A percentile compares a stretch with the other conserved stretches of the same genome.
Evolutionary conservation across 1,139 yeast genomes (phyloP).

Genomic region (Pichia sp.): DNA sequence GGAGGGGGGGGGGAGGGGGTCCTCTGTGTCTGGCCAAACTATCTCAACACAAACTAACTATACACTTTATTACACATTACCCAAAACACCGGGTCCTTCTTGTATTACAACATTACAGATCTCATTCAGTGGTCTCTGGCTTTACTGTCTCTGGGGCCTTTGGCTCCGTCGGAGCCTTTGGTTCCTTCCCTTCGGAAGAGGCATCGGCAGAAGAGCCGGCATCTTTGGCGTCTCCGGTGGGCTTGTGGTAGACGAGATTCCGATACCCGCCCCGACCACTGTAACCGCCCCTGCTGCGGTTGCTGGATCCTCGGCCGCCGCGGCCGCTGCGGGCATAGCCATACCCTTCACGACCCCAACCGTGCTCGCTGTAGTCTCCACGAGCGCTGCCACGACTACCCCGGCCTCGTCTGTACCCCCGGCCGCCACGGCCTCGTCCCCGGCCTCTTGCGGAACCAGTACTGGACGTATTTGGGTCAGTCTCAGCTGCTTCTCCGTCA

Average conservation of each 20-base stretch:
- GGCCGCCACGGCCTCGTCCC: constrained; percentile 8
- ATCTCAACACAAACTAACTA: constrained; percentile 2
- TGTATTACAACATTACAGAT: not conserved
- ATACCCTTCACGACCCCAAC: constrained; percentile 3
- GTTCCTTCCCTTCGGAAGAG: not conserved
- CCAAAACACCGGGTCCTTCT: not conserved
- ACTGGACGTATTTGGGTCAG: not conserved
- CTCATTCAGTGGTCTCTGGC: not conserved
- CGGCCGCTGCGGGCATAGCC: not conserved
- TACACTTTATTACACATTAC: constrained; percentile 5
- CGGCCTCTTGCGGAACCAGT: not conserved
- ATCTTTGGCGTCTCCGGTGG: not conserved
- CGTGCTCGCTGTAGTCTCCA: not conserved
- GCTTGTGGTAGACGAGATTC: constrained; percentile 11
- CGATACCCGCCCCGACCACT: constrained; percentile 4
- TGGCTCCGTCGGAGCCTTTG: not conserved
- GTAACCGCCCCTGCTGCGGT: constrained; percentile 2
- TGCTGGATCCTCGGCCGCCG: not conserved
- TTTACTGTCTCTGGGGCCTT: not conserved
- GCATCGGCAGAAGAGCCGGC: not conserved
- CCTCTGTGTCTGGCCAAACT: too few species aligned
- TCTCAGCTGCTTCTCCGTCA: not conserved
- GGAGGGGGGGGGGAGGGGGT: not conserved
- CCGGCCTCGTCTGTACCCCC: constrained; percentile 1
- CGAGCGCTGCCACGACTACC: constrained; percentile 1